Base-by-base conservation (phyloP, 2,329 filamentous ascomycete genomes). In the Fragosphaeria purpurea region DNA sequence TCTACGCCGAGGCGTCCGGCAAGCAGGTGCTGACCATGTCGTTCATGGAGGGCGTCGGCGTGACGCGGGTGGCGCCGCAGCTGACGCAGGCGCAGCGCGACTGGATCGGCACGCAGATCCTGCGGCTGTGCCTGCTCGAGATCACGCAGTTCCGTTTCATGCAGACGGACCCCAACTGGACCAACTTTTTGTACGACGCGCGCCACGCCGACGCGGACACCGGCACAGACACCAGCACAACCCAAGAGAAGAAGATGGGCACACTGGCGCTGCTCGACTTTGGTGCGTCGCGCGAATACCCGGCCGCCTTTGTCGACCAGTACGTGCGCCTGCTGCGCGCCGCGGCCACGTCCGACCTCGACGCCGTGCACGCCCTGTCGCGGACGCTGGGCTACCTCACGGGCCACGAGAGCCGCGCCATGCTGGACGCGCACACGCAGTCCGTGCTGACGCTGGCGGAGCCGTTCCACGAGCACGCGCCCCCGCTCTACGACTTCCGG, bases 131-230 rank as follows among this genome's bases (percentile, higher is more conserved):
- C 63, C 77, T 97, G 40, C 84, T 90, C 52, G 93, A 97, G 69
- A 91, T 97, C 59, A 84, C 84, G 56, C 88, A 95, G 67, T 97
- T 96, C 78, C 83, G 77, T 54, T 97, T 95, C 71, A 98, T 98
- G 93, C 93, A 98, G 70, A 98, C 93, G 5, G 93, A 98, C 63
- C 93, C 93, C 41, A 98, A 98, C 73, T 98, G 93, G 93, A 97
- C 91, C 37, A 98, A 98, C 68, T 98, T 98, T 67, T 75, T 97
- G 22, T 98, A 88, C 74, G 93, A 97, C 60, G 72, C 81, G 1
- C 22, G 22, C 22, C 22, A 22, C 22, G 22, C 22, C 2, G 22
- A 22, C 22, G 3, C 22, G 3, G 22, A 22, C 22, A 3, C 22
- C 2, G 22, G 3, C 3, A 22, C 22, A 22, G 60, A 71, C 22